A percentile compares a stretch with the other conserved stretches of the same genome.
Evolutionary conservation across 202 grass and related monocot genomes (phyloP).

Genomic region (Setaria viridis): DNA sequence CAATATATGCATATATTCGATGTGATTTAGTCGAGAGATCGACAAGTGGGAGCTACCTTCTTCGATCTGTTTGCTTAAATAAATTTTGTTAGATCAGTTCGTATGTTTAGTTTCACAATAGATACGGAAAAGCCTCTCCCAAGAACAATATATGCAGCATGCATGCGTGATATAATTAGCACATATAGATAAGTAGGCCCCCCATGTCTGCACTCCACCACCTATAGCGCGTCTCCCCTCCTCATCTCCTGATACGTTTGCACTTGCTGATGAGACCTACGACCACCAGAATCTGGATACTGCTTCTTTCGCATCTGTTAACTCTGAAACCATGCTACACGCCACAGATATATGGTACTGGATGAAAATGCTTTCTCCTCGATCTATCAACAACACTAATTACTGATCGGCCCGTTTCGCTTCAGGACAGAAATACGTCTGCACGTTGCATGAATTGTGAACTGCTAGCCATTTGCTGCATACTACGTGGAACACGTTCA

Average conservation of each 20-base stretch:
- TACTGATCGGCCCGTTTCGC: neutral
- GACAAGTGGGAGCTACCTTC: neutral
- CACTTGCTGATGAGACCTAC: neutral
- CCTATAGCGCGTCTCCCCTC: constrained; percentile 40
- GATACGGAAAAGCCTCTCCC: neutral
- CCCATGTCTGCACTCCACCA: constrained; percentile 26
- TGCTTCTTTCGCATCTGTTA: neutral
- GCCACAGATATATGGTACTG: neutral
- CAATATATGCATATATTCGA: neutral
- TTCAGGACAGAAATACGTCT: neutral
- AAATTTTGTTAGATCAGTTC: neutral
- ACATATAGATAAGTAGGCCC: constrained; percentile 53
- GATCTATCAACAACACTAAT: neutral
- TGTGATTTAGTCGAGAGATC: neutral
- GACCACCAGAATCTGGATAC: neutral
- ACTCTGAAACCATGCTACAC: neutral
- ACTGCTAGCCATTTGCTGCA: constrained; percentile 19
- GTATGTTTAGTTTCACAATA: neutral
- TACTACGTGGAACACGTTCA: constrained; percentile 19
- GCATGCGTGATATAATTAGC: neutral
- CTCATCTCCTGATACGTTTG: constrained; percentile 44
- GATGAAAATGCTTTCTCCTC: neutral
- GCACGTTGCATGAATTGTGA: neutral
- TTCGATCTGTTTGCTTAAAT: neutral
- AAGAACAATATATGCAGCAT: constrained; percentile 23